A percentile compares a stretch with the other conserved stretches of the same genome.
Conservation (phyloP, 2,329 filamentous ascomycete genomes). For the Talaromyces albobiverticillius region DNA sequence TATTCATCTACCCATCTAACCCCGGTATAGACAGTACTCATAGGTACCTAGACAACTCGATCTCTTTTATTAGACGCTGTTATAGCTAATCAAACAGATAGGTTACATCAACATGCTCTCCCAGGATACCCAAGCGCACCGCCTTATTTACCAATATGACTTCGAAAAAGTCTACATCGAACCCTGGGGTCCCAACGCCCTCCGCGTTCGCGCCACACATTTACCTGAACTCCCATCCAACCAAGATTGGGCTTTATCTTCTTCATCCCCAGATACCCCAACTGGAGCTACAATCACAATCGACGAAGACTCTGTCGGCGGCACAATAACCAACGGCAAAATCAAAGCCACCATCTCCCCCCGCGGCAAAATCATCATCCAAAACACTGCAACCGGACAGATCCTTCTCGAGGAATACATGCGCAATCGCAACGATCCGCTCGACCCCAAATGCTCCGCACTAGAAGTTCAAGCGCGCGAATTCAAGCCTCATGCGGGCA, state of each 20-base stretch:
- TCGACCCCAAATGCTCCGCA: conserved; percentile 59
- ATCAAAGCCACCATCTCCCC: conserved; percentile 48
- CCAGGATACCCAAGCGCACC: conserved; percentile 27
- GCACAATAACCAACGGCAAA: conserved; percentile 47
- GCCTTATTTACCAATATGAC: conserved; percentile 36
- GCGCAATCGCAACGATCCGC: conserved; percentile 49
- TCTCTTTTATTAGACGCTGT: too few relatives aligned
- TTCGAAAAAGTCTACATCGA: conserved; percentile 38
- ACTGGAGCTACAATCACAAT: conserved; percentile 4
- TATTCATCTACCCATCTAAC: too few relatives aligned
- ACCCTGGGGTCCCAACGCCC: conserved; percentile 38
- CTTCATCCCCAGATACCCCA: conserved; percentile 17
- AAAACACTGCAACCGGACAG: conserved; percentile 37
- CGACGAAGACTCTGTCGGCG: conserved; percentile 20
- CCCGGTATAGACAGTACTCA: too few relatives aligned
- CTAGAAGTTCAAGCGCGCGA: conserved; percentile 58
- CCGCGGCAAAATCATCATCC: conserved; percentile 51
- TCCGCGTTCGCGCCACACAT: conserved; percentile 38
- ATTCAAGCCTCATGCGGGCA: conserved; percentile 52
- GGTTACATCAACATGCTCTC: too few relatives aligned
- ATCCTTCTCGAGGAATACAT: conserved; percentile 54
- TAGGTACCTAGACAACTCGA: too few relatives aligned
- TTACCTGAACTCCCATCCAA: conserved; percentile 30
- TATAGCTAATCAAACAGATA: too few relatives aligned
- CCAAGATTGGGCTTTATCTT: conserved; percentile 36